Evolutionary conservation across 257 asterid species (phyloP).

Genomic region (Solanum phureja): DNA sequence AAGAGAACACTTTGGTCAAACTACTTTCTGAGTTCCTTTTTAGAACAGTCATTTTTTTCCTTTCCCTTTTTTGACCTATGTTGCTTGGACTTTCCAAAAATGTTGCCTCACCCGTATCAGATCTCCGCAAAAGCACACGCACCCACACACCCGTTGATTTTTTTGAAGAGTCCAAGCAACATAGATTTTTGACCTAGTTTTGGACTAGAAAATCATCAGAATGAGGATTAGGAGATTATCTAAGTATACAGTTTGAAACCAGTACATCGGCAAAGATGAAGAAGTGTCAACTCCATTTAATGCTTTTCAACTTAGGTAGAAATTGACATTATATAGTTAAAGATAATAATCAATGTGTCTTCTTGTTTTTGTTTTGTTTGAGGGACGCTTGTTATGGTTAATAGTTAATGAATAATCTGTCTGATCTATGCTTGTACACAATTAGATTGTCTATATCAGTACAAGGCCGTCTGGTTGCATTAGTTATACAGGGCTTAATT

Average conservation of each 20-base stretch:
- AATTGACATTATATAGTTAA: not conserved
- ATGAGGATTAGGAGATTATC: not conserved
- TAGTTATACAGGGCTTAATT: not conserved
- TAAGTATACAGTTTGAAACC: not conserved
- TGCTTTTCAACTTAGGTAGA: not conserved
- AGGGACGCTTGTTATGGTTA: not conserved
- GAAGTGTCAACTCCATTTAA: not conserved
- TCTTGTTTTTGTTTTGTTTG: not conserved
- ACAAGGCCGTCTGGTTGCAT: not conserved
- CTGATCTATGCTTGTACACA: not conserved
- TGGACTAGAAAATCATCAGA: not conserved
- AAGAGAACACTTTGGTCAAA: not conserved
- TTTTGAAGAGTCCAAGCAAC: not conserved
- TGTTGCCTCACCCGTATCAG: not conserved
- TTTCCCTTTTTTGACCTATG: not conserved
- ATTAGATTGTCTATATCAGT: not conserved
- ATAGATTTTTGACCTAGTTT: not conserved
- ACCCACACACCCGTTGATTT: not conserved
- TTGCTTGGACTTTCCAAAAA: not conserved
- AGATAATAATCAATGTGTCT: not conserved
- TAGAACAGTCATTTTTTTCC: not conserved
- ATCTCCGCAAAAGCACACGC: not conserved
- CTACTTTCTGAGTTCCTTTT: not conserved
- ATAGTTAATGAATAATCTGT: not conserved
- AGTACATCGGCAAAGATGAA: not conserved